Base-by-base conservation (phyloP, 306 rosid species). In the Pyrus communis region DNA sequence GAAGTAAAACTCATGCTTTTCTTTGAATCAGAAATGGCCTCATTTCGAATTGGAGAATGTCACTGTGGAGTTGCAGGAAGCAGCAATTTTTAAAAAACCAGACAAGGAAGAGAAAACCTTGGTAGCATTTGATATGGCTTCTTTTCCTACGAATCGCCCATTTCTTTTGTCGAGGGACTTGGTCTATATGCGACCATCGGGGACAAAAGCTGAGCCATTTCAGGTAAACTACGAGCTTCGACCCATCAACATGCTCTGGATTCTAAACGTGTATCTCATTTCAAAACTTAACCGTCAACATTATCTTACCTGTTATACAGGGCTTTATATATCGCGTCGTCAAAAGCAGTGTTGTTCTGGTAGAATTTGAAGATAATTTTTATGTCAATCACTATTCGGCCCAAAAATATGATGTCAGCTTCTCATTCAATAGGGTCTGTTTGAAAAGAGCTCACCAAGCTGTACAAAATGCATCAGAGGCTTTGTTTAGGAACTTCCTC, bases 391-490 rank as follows among this genome's bases (percentile, higher is more conserved):
- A 84, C 31, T 0, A 59, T 23, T 31, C 64, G 15, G 23, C 58
- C 58, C 33, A 8, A 21, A 77, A 70, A 62, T 84, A 84, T 38
- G 84, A 80, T 42, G 62, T 80, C 80, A 80, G 83, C 68, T 80
- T 84, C 76, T 80, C 87, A 22, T 84, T 84, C 84, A 84, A 84
- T 62, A 73, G 84, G 43, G 78, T 80, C 25, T 77, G 80, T 59
- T 74, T 80, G 61, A 84, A 81, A 77, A 69, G 84, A 67, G 80
- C 84, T 69, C 82, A 80, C 74, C 87, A 80, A 42, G 82, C 80
- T 2, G 18, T 80, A 69, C 4, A 74, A 52, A 58, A 61, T 68
- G 73, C 72, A 13, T 76, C 77, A 12, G 62, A 73, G 11, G 42
- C 77, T 70, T 77, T 74, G 58, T 73, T 84, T 19, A 64, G 21